Conservation (phyloP, 1,284 basidiomycete genomes). For the Fomitopsis schrenkii region DNA sequence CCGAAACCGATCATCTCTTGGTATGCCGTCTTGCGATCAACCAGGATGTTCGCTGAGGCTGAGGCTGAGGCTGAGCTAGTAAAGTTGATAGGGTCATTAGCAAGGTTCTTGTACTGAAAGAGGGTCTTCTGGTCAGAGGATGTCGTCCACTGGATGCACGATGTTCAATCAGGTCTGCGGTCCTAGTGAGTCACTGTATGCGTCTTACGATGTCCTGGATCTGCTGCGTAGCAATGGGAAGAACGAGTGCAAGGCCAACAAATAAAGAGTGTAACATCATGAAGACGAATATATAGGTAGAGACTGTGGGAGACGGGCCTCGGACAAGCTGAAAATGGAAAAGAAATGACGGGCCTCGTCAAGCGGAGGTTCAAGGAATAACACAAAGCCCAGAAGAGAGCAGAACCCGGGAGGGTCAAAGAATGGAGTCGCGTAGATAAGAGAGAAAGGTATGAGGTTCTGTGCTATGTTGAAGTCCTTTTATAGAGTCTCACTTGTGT, state of each 20-base stretch:
- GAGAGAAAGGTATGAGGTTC: neutral
- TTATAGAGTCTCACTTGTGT: neutral
- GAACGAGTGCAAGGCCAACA: slow-evolving; percentile 7
- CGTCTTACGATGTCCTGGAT: slow-evolving; percentile 33
- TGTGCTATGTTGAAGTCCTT: neutral
- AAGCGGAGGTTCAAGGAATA: neutral
- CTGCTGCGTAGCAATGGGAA: slow-evolving; percentile 22
- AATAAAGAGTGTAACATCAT: slow-evolving; percentile 12
- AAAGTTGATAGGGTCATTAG: slow-evolving; percentile 32
- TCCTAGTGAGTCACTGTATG: neutral
- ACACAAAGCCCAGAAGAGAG: neutral
- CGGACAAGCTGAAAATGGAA: neutral
- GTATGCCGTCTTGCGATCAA: slow-evolving; percentile 35
- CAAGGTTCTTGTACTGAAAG: slow-evolving; percentile 29
- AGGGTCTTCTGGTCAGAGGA: slow-evolving; percentile 32
- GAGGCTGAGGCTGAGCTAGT: slow-evolving; percentile 33
- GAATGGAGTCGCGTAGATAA: neutral
- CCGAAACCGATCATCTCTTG: slow-evolving; percentile 48
- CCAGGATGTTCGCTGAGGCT: slow-evolving; percentile 39
- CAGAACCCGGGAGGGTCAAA: neutral
- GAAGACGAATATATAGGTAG: neutral
- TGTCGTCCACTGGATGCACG: slow-evolving; percentile 28
- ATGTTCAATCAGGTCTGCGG: neutral
- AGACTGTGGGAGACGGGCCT: neutral
- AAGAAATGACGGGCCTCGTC: neutral